Base-by-base conservation (phyloP, 768 basidiomycete species). In the Brasilioporus rufonigricans region DNA sequence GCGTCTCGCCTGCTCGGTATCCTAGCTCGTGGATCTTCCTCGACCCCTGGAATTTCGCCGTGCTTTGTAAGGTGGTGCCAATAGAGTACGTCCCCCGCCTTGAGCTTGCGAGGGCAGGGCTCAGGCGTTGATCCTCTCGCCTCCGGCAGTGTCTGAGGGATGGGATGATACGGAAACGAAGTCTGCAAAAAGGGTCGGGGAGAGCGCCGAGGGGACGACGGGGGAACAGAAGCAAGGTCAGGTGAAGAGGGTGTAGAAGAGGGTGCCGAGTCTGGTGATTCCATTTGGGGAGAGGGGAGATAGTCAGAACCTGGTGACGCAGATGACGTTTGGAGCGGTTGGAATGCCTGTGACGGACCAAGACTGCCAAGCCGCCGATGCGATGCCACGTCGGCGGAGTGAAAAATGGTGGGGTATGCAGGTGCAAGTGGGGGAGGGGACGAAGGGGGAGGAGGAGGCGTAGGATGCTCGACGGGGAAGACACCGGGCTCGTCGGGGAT, bases 11-110 rank as follows among this genome's bases (percentile, higher is more conserved):
- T 48, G 26, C 47, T 61, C 29, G 61, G 48, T 21, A 65, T 53
- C 53, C 69, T 71, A 9, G 87, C 85, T 26, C 84, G 79, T 35
- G 75, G 64, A 67, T 89, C 83, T 56, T 90, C 83, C 48, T 68
- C 69, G 11, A 87, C 85, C 26, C 80, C 85, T 38, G 86, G 83
- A 55, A 89, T 86, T 69, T 91, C 89, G 13, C 89, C 89, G 55
- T 77, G 80, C 59, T 81, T 82, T 45, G 77, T 69, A 55, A 91
- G 83, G 60, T 90, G 84, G 65, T 91, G 87, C 89, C 89, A 91
- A 64, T 79, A 88, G 18, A 91, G 72, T 11, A 82, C 65, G 57
- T 89, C 86, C 21, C 88, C 88, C 11, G 76, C 73, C 61, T 72
- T 76, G 31, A 86, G 78, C 45, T 69, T 74, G 53, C 71, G 73